Percentiles rank a stretch among this genome's conserved stretches.
Conservation (phyloP, 768 basidiomycete species). For the Phaffia australis region DNA sequence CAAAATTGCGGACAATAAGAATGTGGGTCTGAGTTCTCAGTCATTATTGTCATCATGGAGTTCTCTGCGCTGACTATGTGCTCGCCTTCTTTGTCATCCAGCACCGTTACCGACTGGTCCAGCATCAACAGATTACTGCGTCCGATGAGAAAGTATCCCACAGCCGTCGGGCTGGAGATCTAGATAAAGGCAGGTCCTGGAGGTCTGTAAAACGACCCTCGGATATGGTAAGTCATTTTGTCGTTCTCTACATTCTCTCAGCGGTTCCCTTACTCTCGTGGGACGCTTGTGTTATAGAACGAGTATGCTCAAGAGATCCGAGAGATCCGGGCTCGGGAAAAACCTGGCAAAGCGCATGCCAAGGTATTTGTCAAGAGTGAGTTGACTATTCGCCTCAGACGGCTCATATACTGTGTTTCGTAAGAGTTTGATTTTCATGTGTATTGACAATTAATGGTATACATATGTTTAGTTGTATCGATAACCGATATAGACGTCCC, state of each 20-base stretch:
- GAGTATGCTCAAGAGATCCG: slow-evolving; percentile 85
- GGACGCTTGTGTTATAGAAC: slow-evolving; percentile 48
- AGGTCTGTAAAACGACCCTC: slow-evolving; percentile 75
- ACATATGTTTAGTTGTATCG: slow-evolving; percentile 51
- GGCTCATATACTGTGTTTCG: not conserved
- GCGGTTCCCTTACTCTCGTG: no score
- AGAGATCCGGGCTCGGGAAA: slow-evolving; percentile 65
- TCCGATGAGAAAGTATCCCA: slow-evolving; percentile 63
- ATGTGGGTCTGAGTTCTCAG: not conserved
- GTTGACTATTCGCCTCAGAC: slow-evolving; percentile 27
- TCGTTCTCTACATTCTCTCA: not conserved
- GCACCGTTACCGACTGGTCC: slow-evolving; percentile 71
- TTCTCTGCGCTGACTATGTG: no score
- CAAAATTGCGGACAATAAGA: slow-evolving; percentile 4
- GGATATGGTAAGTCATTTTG: slow-evolving; percentile 61
- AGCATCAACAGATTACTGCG: slow-evolving; percentile 66
- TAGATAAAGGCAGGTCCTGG: slow-evolving; percentile 72
- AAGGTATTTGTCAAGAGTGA: slow-evolving; percentile 89
- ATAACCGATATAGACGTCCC: slow-evolving; percentile 65
- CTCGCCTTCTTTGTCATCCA: slow-evolving; percentile 17
- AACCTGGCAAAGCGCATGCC: slow-evolving; percentile 67
- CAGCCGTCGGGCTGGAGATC: slow-evolving; percentile 62
- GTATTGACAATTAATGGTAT: slow-evolving; percentile 13
- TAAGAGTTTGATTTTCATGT: not conserved
- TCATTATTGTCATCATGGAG: not conserved